Evolutionary conservation across 257 asterid species (phyloP).

Genomic region (Forsythia suspensa): DNA sequence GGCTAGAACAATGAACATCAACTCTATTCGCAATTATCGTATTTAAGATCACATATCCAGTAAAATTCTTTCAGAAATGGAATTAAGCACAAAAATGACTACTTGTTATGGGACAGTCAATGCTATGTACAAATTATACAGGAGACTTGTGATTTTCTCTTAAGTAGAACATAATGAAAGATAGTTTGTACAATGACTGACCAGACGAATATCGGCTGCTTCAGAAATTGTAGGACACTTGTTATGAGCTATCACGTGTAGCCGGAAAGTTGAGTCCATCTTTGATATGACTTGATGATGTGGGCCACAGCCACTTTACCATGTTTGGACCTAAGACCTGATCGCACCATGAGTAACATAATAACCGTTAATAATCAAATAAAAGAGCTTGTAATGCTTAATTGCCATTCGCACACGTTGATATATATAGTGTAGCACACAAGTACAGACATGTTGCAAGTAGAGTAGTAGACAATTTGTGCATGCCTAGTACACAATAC

Average conservation of each 20-base stretch:
- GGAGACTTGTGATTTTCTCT: background rate
- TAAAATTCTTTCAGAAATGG: background rate
- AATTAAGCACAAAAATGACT: background rate
- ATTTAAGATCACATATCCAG: background rate
- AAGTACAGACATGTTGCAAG: background rate
- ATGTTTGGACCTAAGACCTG: conserved; percentile 84
- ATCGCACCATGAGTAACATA: background rate
- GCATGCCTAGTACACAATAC: background rate
- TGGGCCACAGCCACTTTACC: conserved; percentile 87
- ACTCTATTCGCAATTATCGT: background rate
- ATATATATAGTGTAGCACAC: background rate
- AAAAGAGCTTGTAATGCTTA: background rate
- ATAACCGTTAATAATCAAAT: background rate
- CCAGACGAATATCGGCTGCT: background rate
- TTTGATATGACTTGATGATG: conserved; percentile 69
- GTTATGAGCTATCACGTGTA: conserved; percentile 46
- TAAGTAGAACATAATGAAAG: background rate
- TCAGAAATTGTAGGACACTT: background rate
- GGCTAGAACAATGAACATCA: background rate
- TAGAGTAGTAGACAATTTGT: background rate
- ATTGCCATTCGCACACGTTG: too few relatives aligned
- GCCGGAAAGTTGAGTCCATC: conserved; percentile 80
- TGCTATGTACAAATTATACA: conserved; percentile 13
- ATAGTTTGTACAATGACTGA: background rate
- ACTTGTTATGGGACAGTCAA: background rate